Base-by-base conservation (phyloP, 352 stramenopile genomes). In the Saprolegnia diclina region DNA sequence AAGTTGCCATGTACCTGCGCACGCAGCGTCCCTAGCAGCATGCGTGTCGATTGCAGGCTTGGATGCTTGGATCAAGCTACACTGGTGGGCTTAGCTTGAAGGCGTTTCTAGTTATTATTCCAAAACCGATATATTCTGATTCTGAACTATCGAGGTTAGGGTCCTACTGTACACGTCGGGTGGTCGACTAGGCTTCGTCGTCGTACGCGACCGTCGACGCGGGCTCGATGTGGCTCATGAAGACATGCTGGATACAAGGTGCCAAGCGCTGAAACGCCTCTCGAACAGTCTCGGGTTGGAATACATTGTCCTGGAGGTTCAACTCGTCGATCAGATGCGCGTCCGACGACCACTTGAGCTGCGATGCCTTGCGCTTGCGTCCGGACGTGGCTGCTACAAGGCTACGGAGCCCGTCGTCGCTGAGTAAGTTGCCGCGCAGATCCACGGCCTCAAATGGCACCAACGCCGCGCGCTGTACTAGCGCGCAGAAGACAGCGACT, bases 381-480 rank as follows among this genome's bases (percentile, higher is more conserved):
- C 18, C n/a, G 14, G 29, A 21, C 9, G 32, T 37, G 21, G 48
- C 11, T n/a, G 45, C 46, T 19, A 29, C 63, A 19, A 69, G 48
- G n/a, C 11, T 11, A 0, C 21, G 1, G 19, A 69, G 37, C 24
- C 63, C 63, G 5, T 42, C 14, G 11, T 56, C 21, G 11, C 29
- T 57, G 37, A 69, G 40, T 4, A 69, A n/a, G 63, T 69, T 69
- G 21, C 63, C 63, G 26, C 63, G 53, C 6, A 69, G 42, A 24
- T 69, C 63, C 10, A 69, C 9, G 11, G 63, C 48, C 2, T 59
- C 19, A 46, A 63, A 69, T 18, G 50, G 50, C 2, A n/a, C 3
- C 11, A 19, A 42, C 35, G 52, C 52, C n/a, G 52, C 24, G 11
- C 52, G 52, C 11, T 16, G 13, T 7, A 16, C 4, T 24, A 69